Conservation (phyloP, 2,329 filamentous ascomycete species). For the Pseudogymnoascus sp. region DNA sequence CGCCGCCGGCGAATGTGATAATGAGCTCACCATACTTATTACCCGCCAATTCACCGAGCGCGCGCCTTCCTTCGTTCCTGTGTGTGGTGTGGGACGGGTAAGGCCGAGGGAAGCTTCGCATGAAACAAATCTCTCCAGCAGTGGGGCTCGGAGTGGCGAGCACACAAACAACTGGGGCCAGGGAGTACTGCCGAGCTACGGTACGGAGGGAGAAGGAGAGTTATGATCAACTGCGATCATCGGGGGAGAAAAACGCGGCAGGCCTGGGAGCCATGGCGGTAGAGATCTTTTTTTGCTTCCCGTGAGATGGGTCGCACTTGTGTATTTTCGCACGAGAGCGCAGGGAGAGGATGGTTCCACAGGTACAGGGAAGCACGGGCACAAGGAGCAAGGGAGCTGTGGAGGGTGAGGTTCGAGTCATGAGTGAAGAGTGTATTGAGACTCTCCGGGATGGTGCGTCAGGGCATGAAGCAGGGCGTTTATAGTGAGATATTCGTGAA, state of each 20-base stretch:
- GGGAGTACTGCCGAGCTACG: background rate
- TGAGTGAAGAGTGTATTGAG: background rate
- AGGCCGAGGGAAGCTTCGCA: conserved; percentile 5
- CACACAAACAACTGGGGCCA: background rate
- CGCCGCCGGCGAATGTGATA: background rate
- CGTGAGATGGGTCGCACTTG: background rate
- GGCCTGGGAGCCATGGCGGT: background rate
- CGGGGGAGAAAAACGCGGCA: background rate
- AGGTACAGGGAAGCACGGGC: background rate
- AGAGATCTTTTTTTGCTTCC: background rate
- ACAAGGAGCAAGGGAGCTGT: background rate
- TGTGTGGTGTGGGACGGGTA: background rate
- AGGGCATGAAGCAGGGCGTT: background rate
- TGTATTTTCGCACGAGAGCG: background rate
- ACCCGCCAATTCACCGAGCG: background rate
- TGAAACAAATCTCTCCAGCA: background rate
- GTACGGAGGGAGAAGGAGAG: background rate
- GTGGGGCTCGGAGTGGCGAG: background rate
- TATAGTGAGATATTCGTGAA: background rate
- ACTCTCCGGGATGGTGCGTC: background rate
- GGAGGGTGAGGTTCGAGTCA: background rate
- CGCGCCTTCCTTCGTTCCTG: background rate
- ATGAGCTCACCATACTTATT: background rate
- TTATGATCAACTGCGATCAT: background rate
- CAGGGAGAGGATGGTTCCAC: background rate